Percentiles rank a stretch among this genome's conserved stretches.
These are phyloP conservation scores for Penicillium nucicola DNA, from an alignment of 495 filamentous ascomycete species.

Conservation along the genomic window DNA sequence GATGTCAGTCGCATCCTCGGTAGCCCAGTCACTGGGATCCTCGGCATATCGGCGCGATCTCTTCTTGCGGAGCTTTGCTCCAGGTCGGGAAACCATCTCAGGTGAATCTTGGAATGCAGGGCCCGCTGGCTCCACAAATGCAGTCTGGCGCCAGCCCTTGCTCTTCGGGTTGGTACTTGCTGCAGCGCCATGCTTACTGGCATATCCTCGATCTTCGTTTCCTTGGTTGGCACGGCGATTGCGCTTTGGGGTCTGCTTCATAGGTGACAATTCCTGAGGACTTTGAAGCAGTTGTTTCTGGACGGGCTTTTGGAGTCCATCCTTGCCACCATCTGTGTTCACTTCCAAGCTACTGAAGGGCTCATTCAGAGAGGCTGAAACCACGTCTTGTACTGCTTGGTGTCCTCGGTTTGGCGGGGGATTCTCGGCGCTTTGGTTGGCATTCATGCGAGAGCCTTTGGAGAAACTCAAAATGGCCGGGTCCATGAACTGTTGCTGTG, in stretches of 20 bases:
- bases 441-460: constrained; percentile 22
- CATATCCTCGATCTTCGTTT: constrained; percentile 15
- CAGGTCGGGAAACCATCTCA: constrained; percentile 18
- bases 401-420: background rate
- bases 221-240: constrained; percentile 36
- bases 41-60: constrained; percentile 52
- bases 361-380: constrained; percentile 33
- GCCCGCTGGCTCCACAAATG: constrained; percentile 58
- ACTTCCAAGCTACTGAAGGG: constrained; percentile 44
- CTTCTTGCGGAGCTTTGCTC: constrained; percentile 49
- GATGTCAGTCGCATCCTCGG: constrained; percentile 95
- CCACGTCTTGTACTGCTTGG: constrained; percentile 17
- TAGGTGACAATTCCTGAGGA: constrained; percentile 14
- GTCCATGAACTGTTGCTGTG: constrained; percentile 45
- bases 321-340: constrained; percentile 17
- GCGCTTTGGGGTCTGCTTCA: constrained; percentile 23
- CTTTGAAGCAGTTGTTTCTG: constrained; percentile 18
- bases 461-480: constrained; percentile 53
- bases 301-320: constrained; percentile 3
- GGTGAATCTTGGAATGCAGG: constrained; percentile 20
- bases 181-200: constrained; percentile 33
- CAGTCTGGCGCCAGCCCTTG: constrained; percentile 82
- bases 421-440: constrained; percentile 8
- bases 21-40: constrained; percentile 87
- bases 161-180: constrained; percentile 44